Base-by-base conservation (phyloP, 345 rosid species). In the Salix brachista region DNA sequence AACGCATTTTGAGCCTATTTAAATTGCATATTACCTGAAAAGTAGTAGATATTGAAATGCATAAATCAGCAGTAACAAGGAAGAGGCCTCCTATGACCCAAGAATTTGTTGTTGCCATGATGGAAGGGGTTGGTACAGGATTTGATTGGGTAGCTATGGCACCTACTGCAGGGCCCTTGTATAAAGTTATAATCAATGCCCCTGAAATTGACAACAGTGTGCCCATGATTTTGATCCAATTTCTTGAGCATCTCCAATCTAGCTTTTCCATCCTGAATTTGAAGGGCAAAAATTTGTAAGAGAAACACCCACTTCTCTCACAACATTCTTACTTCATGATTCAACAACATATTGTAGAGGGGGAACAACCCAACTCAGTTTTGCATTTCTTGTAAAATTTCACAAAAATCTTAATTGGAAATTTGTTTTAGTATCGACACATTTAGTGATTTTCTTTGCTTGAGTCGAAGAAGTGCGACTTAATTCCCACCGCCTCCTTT, bases 21-120 rank as follows among this genome's bases (percentile, higher is more conserved):
- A 37, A 44, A 67, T 48, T 8, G 28, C 25, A 50, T 23, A 18
- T 84, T 65, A 85, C 93, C 93, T 86, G 91, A 52, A 78, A 80
- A 28, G 67, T 78, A 65, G 73, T 83, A 69, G 23, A 80, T 23
- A 46, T 64, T 14, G 90, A 81, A 50, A 83, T 17, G 44, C 79
- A 90, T 23, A 88, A 71, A 70, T 84, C 14, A 69, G 86, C 85
- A 26, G 75, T 76, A 4, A 78, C 79, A 32, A 88, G 39, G 76
- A 88, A 83, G 48, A 85, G 70, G 77, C 87, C 91, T 64, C 91
- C 90, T 0, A 86, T 70, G 67, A 84, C 69, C 91, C 91, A 88
- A 70, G 77, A 75, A 79, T 71, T 72, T 54, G 77, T 46, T 13
- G 74, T 39, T 41, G 56, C 42, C 37, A 46, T 5, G 50, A 70